phyloP scores from a whole-genome alignment of 2,329 filamentous ascomycete genomes.

The Magnaporthiopsis rhizophila region DNA sequence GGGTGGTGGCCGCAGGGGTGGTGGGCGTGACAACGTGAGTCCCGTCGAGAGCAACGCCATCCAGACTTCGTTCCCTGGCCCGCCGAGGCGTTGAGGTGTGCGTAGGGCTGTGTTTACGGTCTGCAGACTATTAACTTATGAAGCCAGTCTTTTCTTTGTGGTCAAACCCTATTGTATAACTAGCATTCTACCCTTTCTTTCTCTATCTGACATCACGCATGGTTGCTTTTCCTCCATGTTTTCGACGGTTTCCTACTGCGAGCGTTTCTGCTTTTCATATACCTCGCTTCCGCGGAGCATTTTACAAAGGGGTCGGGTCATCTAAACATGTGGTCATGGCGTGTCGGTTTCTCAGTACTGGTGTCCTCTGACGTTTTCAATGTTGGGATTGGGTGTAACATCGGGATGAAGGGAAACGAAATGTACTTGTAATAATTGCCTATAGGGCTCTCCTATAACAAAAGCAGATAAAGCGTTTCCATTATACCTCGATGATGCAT shows the following conservation, averaged over 20 bases:
- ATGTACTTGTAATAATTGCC: not conserved
- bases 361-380: not conserved
- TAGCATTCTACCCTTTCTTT: not conserved
- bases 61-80: slow-evolving; percentile 31
- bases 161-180: not conserved
- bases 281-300: not conserved
- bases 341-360: not conserved
- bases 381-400: not conserved
- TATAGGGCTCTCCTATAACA: no score
- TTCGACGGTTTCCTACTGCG: not conserved
- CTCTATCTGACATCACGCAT: not conserved
- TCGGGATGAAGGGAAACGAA: not conserved
- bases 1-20: not conserved
- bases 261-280: not conserved
- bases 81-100: slow-evolving; percentile 17
- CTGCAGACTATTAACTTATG: not conserved
- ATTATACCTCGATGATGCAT: no score
- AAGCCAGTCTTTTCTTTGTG: not conserved
- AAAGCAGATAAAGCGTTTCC: no score
- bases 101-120: not conserved
- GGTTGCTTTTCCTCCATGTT: not conserved
- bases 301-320: not conserved
- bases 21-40: slow-evolving; percentile 14
- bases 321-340: not conserved
- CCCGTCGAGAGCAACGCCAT: slow-evolving; percentile 29